Conservation (phyloP, 2,329 filamentous ascomycete genomes). For the Apiospora malaysiana region DNA sequence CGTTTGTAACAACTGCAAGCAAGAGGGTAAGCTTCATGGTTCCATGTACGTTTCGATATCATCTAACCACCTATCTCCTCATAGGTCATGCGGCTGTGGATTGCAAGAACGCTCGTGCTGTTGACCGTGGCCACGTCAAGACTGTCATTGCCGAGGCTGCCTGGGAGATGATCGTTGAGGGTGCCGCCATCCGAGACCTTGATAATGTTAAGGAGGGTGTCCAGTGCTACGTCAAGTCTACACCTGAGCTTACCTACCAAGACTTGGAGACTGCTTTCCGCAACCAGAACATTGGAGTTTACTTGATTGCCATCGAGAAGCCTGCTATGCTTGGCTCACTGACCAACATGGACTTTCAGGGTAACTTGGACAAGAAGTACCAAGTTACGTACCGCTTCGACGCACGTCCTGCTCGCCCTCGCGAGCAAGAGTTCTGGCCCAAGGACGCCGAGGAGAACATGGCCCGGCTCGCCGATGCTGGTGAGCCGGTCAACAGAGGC, state of each 20-base stretch:
- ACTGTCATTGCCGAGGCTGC: slow-evolving; percentile 59
- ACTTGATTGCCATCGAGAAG: slow-evolving; percentile 68
- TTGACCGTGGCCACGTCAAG: slow-evolving; percentile 59
- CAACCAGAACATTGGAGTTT: slow-evolving; percentile 56
- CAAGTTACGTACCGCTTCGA: slow-evolving; percentile 67
- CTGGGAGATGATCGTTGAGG: slow-evolving; percentile 61
- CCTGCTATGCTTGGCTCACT: slow-evolving; percentile 58
- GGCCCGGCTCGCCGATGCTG: slow-evolving; percentile 68
- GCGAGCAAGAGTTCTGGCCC: slow-evolving; percentile 67
- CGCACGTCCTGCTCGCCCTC: slow-evolving; percentile 61
- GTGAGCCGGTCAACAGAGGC: slow-evolving; percentile 65
- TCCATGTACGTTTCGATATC: not conserved
- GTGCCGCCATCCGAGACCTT: slow-evolving; percentile 60
- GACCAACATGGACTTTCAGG: slow-evolving; percentile 76
- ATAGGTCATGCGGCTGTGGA: slow-evolving; percentile 60
- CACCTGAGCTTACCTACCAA: slow-evolving; percentile 61
- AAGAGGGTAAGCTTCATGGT: slow-evolving; percentile 55
- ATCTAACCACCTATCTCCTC: not conserved
- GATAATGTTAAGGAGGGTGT: slow-evolving; percentile 67
- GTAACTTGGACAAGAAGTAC: slow-evolving; percentile 69
- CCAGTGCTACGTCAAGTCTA: slow-evolving; percentile 66
- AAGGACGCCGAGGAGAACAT: slow-evolving; percentile 63
- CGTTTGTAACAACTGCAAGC: slow-evolving; percentile 65
- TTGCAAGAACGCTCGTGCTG: slow-evolving; percentile 65
- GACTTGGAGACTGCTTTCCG: slow-evolving; percentile 69